Evolutionary conservation across 2,329 filamentous ascomycete genomes (phyloP).

Genomic region (Aureobasidium leucospermi): DNA sequence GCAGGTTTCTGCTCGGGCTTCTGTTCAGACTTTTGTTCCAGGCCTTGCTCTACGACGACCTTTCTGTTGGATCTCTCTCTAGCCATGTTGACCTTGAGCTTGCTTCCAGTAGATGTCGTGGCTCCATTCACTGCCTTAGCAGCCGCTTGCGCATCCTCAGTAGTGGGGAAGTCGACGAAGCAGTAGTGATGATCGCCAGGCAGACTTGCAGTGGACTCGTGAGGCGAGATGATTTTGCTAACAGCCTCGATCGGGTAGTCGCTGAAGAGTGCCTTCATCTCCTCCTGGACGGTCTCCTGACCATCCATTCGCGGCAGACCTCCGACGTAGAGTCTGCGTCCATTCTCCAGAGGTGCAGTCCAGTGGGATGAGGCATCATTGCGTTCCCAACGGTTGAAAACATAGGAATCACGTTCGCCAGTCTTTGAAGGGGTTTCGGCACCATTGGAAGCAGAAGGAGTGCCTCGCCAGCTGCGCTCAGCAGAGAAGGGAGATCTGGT

Average conservation of each 20-base stretch:
- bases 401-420: slow-evolving; percentile 1
- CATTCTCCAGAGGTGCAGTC: slow-evolving; percentile 27
- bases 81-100: slow-evolving; percentile 19
- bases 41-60: slow-evolving; percentile 9
- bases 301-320: slow-evolving; percentile 38
- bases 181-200: slow-evolving; percentile 23
- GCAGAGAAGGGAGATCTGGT: not conserved
- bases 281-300: slow-evolving; percentile 34
- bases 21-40: not conserved
- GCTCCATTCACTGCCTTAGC: slow-evolving; percentile 22
- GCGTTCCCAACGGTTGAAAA: slow-evolving; percentile 38
- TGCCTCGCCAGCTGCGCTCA: slow-evolving; percentile 4
- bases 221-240: slow-evolving; percentile 35
- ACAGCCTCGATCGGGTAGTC: slow-evolving; percentile 40
- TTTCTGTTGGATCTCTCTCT: slow-evolving; percentile 10
- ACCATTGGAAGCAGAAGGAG: not conserved
- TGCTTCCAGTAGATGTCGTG: slow-evolving; percentile 16
- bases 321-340: slow-evolving; percentile 41
- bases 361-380: slow-evolving; percentile 32
- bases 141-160: slow-evolving; percentile 22
- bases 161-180: slow-evolving; percentile 24
- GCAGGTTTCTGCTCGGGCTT: slow-evolving; percentile 1
- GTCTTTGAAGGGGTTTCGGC: slow-evolving; percentile 3
- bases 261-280: slow-evolving; percentile 39
- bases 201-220: slow-evolving; percentile 8